These are phyloP conservation scores for Termitomyces sp. DNA, from an alignment of 768 basidiomycete genomes.

Conservation along the genomic window DNA sequence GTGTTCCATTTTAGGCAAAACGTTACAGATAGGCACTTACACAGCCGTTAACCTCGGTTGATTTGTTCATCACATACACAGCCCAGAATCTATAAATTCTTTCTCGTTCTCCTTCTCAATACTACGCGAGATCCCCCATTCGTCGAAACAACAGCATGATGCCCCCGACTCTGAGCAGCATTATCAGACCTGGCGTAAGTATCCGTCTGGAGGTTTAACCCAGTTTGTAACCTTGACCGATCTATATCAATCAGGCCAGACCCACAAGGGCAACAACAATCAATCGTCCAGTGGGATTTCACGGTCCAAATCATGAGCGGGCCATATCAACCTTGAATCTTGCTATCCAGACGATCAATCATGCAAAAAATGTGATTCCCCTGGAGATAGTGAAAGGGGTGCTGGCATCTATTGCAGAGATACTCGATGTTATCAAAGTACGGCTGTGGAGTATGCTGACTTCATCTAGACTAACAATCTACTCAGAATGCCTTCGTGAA, in stretches of 20 bases:
- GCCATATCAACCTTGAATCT: background rate
- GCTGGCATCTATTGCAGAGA: background rate
- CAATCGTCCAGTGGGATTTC: background rate
- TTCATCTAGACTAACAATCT: background rate
- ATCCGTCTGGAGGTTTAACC: too few species aligned
- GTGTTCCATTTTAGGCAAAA: too few species aligned
- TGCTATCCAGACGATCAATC: background rate
- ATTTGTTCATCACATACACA: too few species aligned
- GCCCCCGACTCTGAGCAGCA: background rate
- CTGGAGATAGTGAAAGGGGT: background rate
- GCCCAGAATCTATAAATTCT: too few species aligned
- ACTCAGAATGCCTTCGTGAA: conserved; percentile 1
- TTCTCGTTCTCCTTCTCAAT: too few species aligned
- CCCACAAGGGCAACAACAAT: background rate
- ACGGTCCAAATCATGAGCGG: background rate
- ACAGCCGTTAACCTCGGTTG: too few species aligned
- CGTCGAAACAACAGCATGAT: background rate
- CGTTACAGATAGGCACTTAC: too few species aligned
- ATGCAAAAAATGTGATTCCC: background rate
- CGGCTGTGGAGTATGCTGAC: too few species aligned
- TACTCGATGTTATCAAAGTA: background rate
- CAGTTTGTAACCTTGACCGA: background rate
- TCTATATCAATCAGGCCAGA: background rate
- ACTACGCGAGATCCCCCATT: background rate
- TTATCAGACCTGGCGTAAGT: background rate